Base-by-base conservation (phyloP, 2,329 filamentous ascomycete genomes). In the Gyromitra esculenta region DNA sequence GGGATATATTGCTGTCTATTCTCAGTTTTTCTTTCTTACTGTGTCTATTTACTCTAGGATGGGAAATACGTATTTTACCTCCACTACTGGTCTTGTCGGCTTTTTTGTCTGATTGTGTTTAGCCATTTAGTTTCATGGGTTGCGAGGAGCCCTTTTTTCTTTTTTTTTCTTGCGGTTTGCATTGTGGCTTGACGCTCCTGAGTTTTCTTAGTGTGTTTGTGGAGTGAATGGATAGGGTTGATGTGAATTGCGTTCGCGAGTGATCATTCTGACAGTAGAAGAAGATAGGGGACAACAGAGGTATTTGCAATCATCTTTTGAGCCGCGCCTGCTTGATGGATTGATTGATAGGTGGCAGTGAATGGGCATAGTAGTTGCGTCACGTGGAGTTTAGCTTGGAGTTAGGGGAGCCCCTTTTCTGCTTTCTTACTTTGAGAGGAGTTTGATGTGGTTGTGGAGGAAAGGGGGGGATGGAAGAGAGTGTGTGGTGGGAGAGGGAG, bases 371-470 rank as follows among this genome's bases (percentile, higher is more conserved):
- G 43, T 0, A 15, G 11, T 45, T 11, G 43, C 13, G 11, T 45
- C 3, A 5, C 11, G 15, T 15, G 11, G 43, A 11, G 43, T 3
- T 15, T 3, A 45, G 43, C 43, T 11, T 45, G 43, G 43, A 45
- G 43, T 45, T 45, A 4, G 43, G 43, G 48, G 48, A 52, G 48
- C 15, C 39, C 41, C 31, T 37, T 54, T 50, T 67, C 35, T 54
- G 15, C 21, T 31, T 35, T 56, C 18, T 56, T 35, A 9, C 11
- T 11, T 1, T 56, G 9, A 5, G 21, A 15, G 3, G 31, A 13
- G 35, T 9, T 41, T 43, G 52, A 0, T 2, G 13, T 6, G 6
- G 9, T 25, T 11, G 13, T 31, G 35, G 5, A 15, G 15, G 31
- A 15, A 9, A 11, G 31, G 39, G 35, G 15, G 15, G 35, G n/a